Percentiles rank a stretch among this genome's conserved stretches.
phyloP scores from a whole-genome alignment of 2,329 filamentous ascomycete genomes.

The Lizonia empirigonia region DNA sequence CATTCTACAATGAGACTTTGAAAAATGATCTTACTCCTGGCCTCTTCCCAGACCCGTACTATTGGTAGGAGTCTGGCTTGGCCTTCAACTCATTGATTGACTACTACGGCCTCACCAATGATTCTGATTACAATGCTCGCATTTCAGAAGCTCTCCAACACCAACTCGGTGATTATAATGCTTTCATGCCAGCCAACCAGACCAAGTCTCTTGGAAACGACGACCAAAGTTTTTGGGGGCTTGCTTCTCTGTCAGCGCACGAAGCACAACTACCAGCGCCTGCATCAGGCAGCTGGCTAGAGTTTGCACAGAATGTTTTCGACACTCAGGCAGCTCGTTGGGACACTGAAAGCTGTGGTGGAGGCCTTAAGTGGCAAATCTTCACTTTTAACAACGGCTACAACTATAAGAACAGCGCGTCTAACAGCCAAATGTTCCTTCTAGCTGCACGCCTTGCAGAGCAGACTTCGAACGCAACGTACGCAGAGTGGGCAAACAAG shows the following conservation, averaged over 20 bases:
- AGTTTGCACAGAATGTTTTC: slow-evolving; percentile 73
- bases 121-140: slow-evolving; percentile 48
- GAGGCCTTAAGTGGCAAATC: slow-evolving; percentile 75
- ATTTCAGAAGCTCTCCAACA: slow-evolving; percentile 48
- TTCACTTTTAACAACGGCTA: slow-evolving; percentile 75
- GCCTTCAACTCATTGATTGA: slow-evolving; percentile 37
- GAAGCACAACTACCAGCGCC: slow-evolving; percentile 66
- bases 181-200: slow-evolving; percentile 50
- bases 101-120: slow-evolving; percentile 52
- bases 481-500: slow-evolving; percentile 65
- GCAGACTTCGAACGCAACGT: slow-evolving; percentile 63
- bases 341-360: slow-evolving; percentile 68
- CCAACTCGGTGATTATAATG: slow-evolving; percentile 43
- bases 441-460: slow-evolving; percentile 74
- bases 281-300: slow-evolving; percentile 57
- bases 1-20: slow-evolving; percentile 25
- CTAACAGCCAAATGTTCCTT: slow-evolving; percentile 80
- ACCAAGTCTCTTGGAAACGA: slow-evolving; percentile 64
- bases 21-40: slow-evolving; percentile 18
- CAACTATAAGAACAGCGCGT: slow-evolving; percentile 77
- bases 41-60: slow-evolving; percentile 28
- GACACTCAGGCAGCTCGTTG: slow-evolving; percentile 70
- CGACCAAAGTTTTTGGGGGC: slow-evolving; percentile 73
- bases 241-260: slow-evolving; percentile 68
- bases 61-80: slow-evolving; percentile 32